Conservation (phyloP, 805 yeast genomes). For the Scheffersomyces stipitis region DNA sequence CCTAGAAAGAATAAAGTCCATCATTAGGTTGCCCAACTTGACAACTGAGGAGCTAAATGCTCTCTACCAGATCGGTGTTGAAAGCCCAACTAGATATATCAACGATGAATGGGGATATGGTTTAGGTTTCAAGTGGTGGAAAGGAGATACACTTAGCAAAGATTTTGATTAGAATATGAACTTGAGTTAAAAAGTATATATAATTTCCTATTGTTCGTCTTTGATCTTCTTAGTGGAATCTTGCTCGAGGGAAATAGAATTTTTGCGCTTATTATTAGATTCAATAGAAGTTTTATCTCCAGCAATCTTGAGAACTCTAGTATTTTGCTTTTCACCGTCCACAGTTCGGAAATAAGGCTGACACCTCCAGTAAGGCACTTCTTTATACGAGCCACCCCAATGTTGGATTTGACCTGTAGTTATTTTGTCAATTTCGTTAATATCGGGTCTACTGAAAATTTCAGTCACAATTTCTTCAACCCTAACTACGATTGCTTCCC, state of each 20-base stretch:
- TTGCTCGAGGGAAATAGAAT: no score
- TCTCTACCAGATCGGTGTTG: slow-evolving; percentile 30
- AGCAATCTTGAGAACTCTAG: slow-evolving; percentile 38
- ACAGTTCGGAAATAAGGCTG: slow-evolving; percentile 94
- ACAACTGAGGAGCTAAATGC: slow-evolving; percentile 33
- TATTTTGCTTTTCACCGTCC: slow-evolving; percentile 60
- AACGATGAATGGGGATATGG: slow-evolving; percentile 39
- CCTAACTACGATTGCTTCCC: slow-evolving; percentile 54
- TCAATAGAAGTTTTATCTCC: slow-evolving; percentile 22
- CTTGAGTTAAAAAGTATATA: background rate
- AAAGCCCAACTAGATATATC: slow-evolving; percentile 30
- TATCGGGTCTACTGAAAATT: slow-evolving; percentile 52
- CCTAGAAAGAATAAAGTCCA: slow-evolving; percentile 53
- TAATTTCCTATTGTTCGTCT: background rate
- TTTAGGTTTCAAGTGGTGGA: slow-evolving; percentile 37
- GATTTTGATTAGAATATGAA: background rate
- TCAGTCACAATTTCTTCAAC: slow-evolving; percentile 68
- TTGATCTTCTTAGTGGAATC: background rate
- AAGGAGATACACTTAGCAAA: slow-evolving; percentile 23
- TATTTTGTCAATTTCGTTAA: slow-evolving; percentile 56
- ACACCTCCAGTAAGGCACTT: slow-evolving; percentile 92
- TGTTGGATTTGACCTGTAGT: slow-evolving; percentile 51
- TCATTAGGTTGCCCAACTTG: slow-evolving; percentile 34
- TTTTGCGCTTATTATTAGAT: no score
- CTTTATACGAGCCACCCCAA: slow-evolving; percentile 83